A percentile compares a stretch with the other conserved stretches of the same genome.
These are phyloP conservation scores for Colletotrichum filicis DNA, from an alignment of 2,329 filamentous ascomycete species.

Conservation along the genomic window DNA sequence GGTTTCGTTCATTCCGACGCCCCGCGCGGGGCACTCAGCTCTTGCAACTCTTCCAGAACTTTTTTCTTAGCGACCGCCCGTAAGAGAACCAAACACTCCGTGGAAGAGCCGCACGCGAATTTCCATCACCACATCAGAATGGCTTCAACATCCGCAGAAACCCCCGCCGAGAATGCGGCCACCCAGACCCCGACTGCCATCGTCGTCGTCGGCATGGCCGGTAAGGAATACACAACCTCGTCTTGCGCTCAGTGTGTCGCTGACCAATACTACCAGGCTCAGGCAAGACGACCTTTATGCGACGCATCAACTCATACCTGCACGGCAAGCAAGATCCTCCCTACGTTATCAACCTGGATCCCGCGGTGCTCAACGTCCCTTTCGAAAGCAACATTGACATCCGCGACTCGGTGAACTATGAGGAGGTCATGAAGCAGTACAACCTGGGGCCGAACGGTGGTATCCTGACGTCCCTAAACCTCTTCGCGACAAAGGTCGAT, in stretches of 20 bases:
- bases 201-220: slow-evolving; percentile 97
- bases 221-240: slow-evolving; percentile 52
- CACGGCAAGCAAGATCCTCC: slow-evolving; percentile 84
- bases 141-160: slow-evolving; percentile 36
- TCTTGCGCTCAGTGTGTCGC: slow-evolving; percentile 10
- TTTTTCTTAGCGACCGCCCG: slow-evolving; percentile 25
- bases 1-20: slow-evolving; percentile 20
- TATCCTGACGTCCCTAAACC: slow-evolving; percentile 93
- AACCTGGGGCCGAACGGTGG: slow-evolving; percentile 97
- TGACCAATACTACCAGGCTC: slow-evolving; percentile 68
- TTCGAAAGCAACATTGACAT: slow-evolving; percentile 99
- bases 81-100: slow-evolving; percentile 4
- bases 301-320: slow-evolving; percentile 93
- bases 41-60: slow-evolving; percentile 35
- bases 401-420: slow-evolving; percentile 98
- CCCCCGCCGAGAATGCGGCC: slow-evolving; percentile 39
- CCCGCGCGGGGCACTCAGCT: slow-evolving; percentile 35
- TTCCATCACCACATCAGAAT: slow-evolving; percentile 19
- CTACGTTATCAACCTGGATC: slow-evolving; percentile 97
- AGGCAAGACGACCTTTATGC: slow-evolving; percentile 99
- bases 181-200: slow-evolving; percentile 75
- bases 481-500: slow-evolving; percentile 98
- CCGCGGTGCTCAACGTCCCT: slow-evolving; percentile 90
- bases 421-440: slow-evolving; percentile 99
- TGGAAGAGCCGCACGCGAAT: slow-evolving; percentile 6